Base-by-base conservation (phyloP, 2,329 filamentous ascomycete genomes). In the Aspergillus tamarii region DNA sequence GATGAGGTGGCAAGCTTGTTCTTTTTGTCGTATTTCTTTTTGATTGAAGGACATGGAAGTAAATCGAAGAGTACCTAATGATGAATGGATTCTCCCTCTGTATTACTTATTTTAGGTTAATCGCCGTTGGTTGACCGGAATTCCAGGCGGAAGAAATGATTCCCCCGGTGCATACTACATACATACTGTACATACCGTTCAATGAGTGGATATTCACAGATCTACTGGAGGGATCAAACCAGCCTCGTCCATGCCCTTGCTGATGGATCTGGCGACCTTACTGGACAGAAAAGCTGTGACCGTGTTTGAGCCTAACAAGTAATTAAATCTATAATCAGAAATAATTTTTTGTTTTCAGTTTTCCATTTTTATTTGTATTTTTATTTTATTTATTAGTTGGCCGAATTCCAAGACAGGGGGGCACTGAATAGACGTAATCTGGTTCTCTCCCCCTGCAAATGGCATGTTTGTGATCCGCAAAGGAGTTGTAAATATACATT, bases 231-330 rank as follows among this genome's bases (percentile, higher is more conserved):
- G 30, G 52, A 36, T 34, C 43, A n/a, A 59, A 54, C 50, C 28
- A 34, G 32, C 32, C 50, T 55, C 52, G 30, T 59, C 32, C 57
- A 59, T 52, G 43, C 57, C 57, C 57, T 59, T 59, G 45, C 57
- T 52, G 57, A 41, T 59, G 39, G 19, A 34, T 41, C n/a, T 1
- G 9, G n/a, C 21, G 32, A 36, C 45, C 30, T 52, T 59, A 59
- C 57, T 59, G 57, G 57, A 41, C 32, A 46, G 36, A 19, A 34
- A 21, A 46, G 41, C 41, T 58, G 55, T 46, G 45, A 45, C 26
- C n/a, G 56, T 30, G 41, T 36, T 46, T 46, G 32, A 45, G 48
- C 57, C 30, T 21, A 41, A 26, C 50, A 59, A 7, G 21, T 23
- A 23, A 19, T 41, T 8, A 9, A 19, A 19, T 9, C 19, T 19